A percentile compares a stretch with the other conserved stretches of the same genome.
Evolutionary conservation across 208 protist species (phyloP).

Genomic region (Leishmania tropica): DNA sequence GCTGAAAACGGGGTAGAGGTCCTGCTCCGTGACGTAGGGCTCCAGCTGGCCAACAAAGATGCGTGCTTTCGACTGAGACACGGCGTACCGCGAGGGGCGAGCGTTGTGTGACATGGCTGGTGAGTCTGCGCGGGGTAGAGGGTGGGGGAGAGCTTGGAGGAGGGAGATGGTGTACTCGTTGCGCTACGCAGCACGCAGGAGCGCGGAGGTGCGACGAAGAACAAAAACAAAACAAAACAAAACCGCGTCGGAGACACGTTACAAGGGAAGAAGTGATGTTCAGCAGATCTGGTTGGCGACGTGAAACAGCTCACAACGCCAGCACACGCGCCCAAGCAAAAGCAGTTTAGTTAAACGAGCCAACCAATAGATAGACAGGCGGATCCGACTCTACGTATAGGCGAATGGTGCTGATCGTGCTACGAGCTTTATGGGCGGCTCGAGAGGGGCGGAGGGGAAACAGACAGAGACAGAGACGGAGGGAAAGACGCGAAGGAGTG

Average conservation of each 20-base stretch:
- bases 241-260: neutral
- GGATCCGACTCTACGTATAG: neutral
- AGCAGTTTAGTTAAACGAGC: neutral
- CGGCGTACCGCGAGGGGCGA: conserved; percentile 40
- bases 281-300: neutral
- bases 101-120: conserved; percentile 29
- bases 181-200: neutral
- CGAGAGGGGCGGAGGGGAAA: neutral
- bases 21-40: conserved; percentile 65
- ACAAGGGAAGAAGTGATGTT: neutral
- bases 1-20: conserved; percentile 67
- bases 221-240: neutral
- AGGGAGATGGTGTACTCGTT: neutral
- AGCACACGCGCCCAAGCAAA: neutral
- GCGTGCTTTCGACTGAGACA: conserved; percentile 51
- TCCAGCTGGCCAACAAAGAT: conserved; percentile 75
- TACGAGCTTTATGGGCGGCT: neutral
- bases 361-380: neutral
- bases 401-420: neutral
- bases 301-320: neutral
- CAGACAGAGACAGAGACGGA: neutral
- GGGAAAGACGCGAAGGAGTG: neutral
- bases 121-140: neutral
- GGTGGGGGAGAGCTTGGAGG: neutral
- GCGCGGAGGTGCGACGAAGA: neutral